These are phyloP conservation scores for Starmerella powellii DNA, from an alignment of 805 yeast genomes.

Conservation along the genomic window DNA sequence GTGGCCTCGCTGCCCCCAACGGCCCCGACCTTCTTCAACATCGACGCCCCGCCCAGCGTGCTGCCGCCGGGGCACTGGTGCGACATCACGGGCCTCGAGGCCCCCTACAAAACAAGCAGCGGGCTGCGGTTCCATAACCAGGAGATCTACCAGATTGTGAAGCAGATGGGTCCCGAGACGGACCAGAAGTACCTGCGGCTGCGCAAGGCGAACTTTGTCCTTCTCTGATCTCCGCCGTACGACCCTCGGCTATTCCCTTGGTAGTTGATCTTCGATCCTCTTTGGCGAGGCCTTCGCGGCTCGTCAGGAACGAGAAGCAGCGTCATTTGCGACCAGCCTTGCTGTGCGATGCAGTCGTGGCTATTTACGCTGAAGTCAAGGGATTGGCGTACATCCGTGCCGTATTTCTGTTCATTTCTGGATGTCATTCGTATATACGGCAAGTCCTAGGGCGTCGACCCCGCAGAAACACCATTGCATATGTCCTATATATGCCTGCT, in stretches of 20 bases:
- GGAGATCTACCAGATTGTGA: constrained; percentile 67
- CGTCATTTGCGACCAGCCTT: too few species aligned
- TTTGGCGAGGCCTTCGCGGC: too few species aligned
- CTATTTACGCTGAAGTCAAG: too few species aligned
- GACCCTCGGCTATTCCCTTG: not conserved
- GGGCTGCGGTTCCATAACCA: constrained; percentile 68
- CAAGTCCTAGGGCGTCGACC: too few species aligned
- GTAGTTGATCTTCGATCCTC: too few species aligned
- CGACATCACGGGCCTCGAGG: constrained; percentile 83
- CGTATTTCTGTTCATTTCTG: too few species aligned
- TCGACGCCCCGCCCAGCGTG: constrained; percentile 79
- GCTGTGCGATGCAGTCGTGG: too few species aligned
- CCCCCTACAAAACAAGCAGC: constrained; percentile 60
- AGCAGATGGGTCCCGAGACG: constrained; percentile 74
- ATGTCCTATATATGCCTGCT: too few species aligned
- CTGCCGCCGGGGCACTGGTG: constrained; percentile 75
- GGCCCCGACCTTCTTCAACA: constrained; percentile 51
- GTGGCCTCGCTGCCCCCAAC: constrained; percentile 34
- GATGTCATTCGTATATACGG: too few species aligned
- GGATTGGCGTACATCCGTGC: too few species aligned
- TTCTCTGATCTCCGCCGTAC: constrained; percentile 38
- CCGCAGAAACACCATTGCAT: too few species aligned
- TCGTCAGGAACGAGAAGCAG: too few species aligned
- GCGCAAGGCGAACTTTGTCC: constrained; percentile 76
- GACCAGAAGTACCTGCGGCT: constrained; percentile 86